phyloP scores from a whole-genome alignment of 371 early-diverging fungal genomes.

The Funneliformis caledonium region DNA sequence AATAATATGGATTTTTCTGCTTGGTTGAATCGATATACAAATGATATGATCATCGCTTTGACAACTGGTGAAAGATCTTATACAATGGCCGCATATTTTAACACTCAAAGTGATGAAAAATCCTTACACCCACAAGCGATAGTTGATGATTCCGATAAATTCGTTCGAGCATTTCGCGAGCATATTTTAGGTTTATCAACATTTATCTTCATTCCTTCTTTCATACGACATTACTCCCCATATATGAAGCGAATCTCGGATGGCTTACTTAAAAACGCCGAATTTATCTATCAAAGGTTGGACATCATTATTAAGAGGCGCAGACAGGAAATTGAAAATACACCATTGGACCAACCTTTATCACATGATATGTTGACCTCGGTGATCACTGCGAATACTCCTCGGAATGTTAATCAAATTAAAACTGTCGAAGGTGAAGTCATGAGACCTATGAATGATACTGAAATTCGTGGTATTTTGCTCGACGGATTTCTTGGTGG shows the following conservation, averaged over 20 bases:
- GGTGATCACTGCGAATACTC: conserved; percentile 3
- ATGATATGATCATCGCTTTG: not conserved
- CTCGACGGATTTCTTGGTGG: not conserved
- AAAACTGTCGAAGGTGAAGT: not conserved
- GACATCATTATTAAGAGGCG: not conserved
- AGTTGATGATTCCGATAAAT: not conserved
- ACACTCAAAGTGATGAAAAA: not conserved
- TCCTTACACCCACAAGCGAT: not conserved
- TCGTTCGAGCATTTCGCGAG: not conserved
- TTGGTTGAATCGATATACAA: conserved; percentile 21
- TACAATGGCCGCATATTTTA: not conserved
- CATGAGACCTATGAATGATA: not conserved
- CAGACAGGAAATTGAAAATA: conserved; percentile 17
- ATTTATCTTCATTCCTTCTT: not conserved
- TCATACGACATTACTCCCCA: not conserved
- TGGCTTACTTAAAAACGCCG: not conserved
- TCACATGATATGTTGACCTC: not conserved
- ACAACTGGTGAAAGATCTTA: not conserved
- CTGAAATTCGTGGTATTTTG: not conserved
- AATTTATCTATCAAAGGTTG: not conserved
- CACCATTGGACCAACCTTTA: not conserved
- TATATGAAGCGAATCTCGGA: not conserved
- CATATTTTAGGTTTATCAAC: not conserved
- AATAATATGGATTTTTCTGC: not conserved
- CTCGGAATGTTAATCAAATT: not conserved